A percentile compares a stretch with the other conserved stretches of the same genome.
Evolutionary conservation across 1,284 basidiomycete species (phyloP).

Genomic region (Ganoderma sinense): DNA sequence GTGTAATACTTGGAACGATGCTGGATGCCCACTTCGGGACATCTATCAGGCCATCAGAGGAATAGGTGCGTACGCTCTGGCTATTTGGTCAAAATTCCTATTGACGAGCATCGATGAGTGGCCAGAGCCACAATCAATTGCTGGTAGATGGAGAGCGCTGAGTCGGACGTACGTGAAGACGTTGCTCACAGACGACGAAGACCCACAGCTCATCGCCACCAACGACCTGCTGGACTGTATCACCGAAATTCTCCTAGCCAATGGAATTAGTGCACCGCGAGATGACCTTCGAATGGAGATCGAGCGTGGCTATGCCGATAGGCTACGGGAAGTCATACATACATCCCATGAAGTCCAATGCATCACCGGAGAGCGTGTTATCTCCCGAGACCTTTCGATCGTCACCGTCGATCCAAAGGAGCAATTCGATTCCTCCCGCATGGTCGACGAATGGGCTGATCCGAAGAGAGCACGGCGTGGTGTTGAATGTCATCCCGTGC

Average conservation of each 20-base stretch:
- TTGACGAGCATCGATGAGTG: background rate
- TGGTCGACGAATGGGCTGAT: slow-evolving; percentile 51
- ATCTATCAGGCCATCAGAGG: slow-evolving; percentile 55
- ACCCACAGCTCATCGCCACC: slow-evolving; percentile 37
- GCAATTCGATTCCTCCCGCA: slow-evolving; percentile 41
- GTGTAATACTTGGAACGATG: slow-evolving; percentile 57
- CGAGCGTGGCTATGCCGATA: slow-evolving; percentile 38
- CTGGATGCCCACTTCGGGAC: slow-evolving; percentile 49
- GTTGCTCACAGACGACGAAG: slow-evolving; percentile 39
- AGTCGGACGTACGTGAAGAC: slow-evolving; percentile 53
- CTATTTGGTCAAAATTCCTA: background rate
- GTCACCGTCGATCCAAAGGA: slow-evolving; percentile 45
- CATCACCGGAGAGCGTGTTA: slow-evolving; percentile 59
- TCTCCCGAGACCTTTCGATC: slow-evolving; percentile 48
- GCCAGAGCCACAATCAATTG: slow-evolving; percentile 57
- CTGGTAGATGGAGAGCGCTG: slow-evolving; percentile 61
- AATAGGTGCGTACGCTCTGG: slow-evolving; percentile 48
- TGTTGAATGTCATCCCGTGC: background rate
- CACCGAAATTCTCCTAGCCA: slow-evolving; percentile 52
- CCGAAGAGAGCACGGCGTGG: slow-evolving; percentile 1
- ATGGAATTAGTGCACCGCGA: slow-evolving; percentile 52
- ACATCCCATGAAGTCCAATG: slow-evolving; percentile 53
- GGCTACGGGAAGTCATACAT: slow-evolving; percentile 49
- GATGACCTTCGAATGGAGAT: slow-evolving; percentile 35
- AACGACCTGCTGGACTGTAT: slow-evolving; percentile 41